phyloP scores from a whole-genome alignment of 176 grass and related monocot genomes.

The Avena insularis region DNA sequence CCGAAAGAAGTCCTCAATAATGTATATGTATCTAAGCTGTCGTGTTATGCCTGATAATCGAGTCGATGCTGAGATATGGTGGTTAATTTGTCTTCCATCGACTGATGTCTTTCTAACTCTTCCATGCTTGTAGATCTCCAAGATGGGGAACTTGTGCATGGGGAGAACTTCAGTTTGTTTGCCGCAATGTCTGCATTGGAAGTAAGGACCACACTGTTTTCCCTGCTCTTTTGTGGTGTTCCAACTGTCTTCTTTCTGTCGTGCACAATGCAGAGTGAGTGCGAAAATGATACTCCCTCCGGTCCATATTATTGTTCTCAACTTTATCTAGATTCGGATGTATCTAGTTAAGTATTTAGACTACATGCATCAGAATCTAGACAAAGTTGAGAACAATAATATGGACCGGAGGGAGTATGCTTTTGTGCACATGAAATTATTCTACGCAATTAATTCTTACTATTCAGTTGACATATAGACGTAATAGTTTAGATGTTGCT shows the following conservation, averaged over 20 bases:
- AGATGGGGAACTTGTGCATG: slow-evolving; percentile 92
- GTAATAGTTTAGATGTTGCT: not conserved
- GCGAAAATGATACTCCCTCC: slow-evolving; percentile 5
- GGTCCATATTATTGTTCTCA: too few species aligned
- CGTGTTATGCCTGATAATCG: not conserved
- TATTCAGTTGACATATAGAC: not conserved
- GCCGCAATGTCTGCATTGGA: slow-evolving; percentile 98
- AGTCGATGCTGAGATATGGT: not conserved
- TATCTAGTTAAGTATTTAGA: too few species aligned
- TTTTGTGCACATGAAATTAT: slow-evolving; percentile 28
- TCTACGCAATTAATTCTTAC: slow-evolving; percentile 10
- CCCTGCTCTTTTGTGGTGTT: slow-evolving; percentile 25
- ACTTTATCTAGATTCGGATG: too few species aligned
- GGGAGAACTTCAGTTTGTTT: slow-evolving; percentile 97
- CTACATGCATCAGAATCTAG: too few species aligned
- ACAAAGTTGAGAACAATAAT: too few species aligned
- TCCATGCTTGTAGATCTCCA: slow-evolving; percentile 77
- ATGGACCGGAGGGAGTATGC: too few species aligned
- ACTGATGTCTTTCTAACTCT: slow-evolving; percentile 25
- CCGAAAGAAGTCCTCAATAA: not conserved
- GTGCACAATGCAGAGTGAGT: slow-evolving; percentile 2
- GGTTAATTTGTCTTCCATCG: not conserved
- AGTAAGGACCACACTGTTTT: slow-evolving; percentile 53
- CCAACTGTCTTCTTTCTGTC: slow-evolving; percentile 9
- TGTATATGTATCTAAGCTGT: not conserved